These are phyloP conservation scores for Avena sativa DNA, from an alignment of 176 grass and related monocot species.

Conservation along the genomic window DNA sequence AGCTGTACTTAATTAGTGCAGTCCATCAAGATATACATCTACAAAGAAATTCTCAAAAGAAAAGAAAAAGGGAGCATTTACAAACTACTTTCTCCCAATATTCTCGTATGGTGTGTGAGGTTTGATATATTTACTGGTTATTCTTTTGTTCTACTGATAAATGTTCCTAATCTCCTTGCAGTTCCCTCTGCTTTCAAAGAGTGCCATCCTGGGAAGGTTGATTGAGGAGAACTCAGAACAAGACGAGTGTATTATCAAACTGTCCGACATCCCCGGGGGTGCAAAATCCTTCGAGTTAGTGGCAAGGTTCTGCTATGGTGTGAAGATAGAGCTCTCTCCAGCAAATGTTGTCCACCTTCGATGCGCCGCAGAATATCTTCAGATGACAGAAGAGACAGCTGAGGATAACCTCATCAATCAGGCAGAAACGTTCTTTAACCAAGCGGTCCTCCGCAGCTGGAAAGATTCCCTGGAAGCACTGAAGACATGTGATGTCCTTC, in stretches of 20 bases:
- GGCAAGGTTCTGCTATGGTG: slow-evolving; percentile 61
- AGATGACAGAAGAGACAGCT: slow-evolving; percentile 52
- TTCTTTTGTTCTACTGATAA: slow-evolving; percentile 3
- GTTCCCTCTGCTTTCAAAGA: slow-evolving; percentile 52
- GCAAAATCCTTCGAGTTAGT: slow-evolving; percentile 54
- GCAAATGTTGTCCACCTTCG: slow-evolving; percentile 48
- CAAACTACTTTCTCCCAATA: not conserved
- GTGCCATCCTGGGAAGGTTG: slow-evolving; percentile 43
- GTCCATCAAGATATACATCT: not conserved
- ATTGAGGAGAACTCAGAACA: slow-evolving; percentile 40
- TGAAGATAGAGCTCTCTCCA: slow-evolving; percentile 55
- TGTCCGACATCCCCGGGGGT: slow-evolving; percentile 49
- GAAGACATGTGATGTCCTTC: slow-evolving; percentile 38
- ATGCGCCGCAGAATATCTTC: slow-evolving; percentile 44
- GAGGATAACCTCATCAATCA: slow-evolving; percentile 40
- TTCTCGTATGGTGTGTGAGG: not conserved
- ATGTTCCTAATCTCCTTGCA: slow-evolving; percentile 32
- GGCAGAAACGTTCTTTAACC: slow-evolving; percentile 43
- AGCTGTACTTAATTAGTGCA: not conserved
- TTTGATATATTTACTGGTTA: not conserved
- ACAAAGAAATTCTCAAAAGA: not conserved
- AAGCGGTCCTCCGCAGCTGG: slow-evolving; percentile 48
- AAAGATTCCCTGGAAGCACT: slow-evolving; percentile 49
- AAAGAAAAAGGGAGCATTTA: not conserved
- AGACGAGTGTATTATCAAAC: slow-evolving; percentile 39